phyloP scores from a whole-genome alignment of 2,329 filamentous ascomycete genomes.

The Penicillium sp. region DNA sequence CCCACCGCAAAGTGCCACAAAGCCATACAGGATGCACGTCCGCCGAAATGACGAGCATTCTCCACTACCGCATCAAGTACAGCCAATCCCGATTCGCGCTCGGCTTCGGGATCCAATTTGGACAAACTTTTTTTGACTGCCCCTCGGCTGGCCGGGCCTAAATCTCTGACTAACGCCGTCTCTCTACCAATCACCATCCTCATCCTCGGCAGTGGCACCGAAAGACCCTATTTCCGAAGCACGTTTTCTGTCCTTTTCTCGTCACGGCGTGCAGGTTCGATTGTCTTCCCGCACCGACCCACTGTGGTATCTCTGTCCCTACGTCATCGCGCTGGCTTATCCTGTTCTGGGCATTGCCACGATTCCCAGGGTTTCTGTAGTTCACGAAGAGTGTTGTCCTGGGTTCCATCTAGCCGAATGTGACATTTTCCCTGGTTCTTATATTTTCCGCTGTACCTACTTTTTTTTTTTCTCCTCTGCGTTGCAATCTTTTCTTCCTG shows the following conservation, averaged over 20 bases:
- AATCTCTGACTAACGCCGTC: constrained; percentile 1
- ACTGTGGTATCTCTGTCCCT: constrained; percentile 22
- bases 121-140: neutral
- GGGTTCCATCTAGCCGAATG: neutral
- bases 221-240: neutral
- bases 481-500: neutral
- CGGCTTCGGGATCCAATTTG: constrained; percentile 13
- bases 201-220: constrained; percentile 11
- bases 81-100: constrained; percentile 7
- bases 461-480: neutral
- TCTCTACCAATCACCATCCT: constrained; percentile 3
- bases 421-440: neutral
- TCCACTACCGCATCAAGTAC: constrained; percentile 8
- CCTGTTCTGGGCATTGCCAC: constrained; percentile 24
- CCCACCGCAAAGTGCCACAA: neutral
- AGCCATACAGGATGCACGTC: no score
- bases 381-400: neutral
- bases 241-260: constrained; percentile 1
- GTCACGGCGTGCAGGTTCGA: no score
- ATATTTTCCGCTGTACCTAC: neutral
- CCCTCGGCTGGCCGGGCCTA: constrained; percentile 9
- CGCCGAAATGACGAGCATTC: constrained; percentile 6
- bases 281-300: constrained; percentile 10
- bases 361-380: neutral
- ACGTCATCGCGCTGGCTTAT: constrained; percentile 22